Evolutionary conservation across 495 filamentous ascomycete species (phyloP), one percentile per base, ranked within the genome.

Genomic region (Aspergillus haitiensis): DNA sequence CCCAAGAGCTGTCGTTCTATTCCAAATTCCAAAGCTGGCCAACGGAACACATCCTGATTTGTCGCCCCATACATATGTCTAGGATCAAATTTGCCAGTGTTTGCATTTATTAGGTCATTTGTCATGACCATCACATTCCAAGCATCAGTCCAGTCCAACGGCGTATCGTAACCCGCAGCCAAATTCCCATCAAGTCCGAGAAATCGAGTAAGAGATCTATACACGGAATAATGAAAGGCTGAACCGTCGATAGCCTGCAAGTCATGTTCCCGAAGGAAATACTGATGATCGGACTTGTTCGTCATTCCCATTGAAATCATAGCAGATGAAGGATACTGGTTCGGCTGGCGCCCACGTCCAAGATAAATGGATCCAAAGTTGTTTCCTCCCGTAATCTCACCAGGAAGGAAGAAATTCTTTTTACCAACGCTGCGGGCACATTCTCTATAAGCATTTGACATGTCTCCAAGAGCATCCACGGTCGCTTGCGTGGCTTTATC

Each of bases 21-120:
- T 6, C 88, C 88, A 54, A 81, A 75, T n/a, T 78, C 72, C 49
- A 91, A 76, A 4, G 84, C 77, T 7, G 88, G 87, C 88, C 88
- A 91, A 8, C 87, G 81, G 68, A 91, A 88, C 6, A 91, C 86
- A 65, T 91, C 88, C 70, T 91, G 88, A 64, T 90, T 90, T 6
- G 84, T 86, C 3, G 77, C 78, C 32, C 88, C 88, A 51, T 83
- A 90, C 78, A 90, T 82, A 64, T 91, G 87, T 12, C 88, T 78
- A 5, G 87, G 87, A 63, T 90, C 87, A 56, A 88, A 88, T 56
- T 80, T 72, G 48, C 84, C 86, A 2, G 81, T 88, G 66, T 86
- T 85, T 6, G 84, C 76, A 58, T 89, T 90, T 59, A 81, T 65
- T 58, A 89, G 63, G 63, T 90, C 87, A 62, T 90, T 88, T 13